phyloP scores from a whole-genome alignment of 768 basidiomycete species.

The Termitomyces sp. region DNA sequence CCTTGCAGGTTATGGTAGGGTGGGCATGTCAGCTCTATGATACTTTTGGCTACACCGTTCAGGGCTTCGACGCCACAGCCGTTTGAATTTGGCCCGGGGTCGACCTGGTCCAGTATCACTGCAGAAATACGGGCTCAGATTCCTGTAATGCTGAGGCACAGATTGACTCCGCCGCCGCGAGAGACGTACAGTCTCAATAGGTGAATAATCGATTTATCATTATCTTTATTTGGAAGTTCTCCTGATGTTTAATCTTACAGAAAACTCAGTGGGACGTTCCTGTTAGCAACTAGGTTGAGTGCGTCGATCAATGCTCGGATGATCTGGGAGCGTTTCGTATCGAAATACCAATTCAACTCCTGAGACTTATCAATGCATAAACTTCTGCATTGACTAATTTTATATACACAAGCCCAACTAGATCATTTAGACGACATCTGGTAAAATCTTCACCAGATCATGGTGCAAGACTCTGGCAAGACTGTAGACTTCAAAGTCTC shows the following conservation, averaged over 20 bases:
- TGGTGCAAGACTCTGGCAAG: background rate
- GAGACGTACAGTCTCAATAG: conserved; percentile 95
- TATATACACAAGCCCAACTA: background rate
- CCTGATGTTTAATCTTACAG: conserved; percentile 25
- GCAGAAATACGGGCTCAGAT: conserved; percentile 73
- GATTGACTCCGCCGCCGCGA: conserved; percentile 86
- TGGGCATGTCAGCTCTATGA: conserved; percentile 81
- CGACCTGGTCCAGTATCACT: conserved; percentile 67
- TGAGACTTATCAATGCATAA: background rate
- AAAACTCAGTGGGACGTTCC: conserved; percentile 78
- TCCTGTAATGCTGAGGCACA: conserved; percentile 83
- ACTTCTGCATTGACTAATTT: background rate
- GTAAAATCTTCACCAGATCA: background rate
- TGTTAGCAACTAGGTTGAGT: conserved; percentile 69
- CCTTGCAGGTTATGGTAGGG: conserved; percentile 72
- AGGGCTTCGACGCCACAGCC: conserved; percentile 54
- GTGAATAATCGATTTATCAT: conserved; percentile 28
- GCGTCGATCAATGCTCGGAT: conserved; percentile 67
- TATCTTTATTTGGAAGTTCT: background rate
- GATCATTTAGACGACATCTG: background rate
- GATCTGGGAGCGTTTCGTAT: conserved; percentile 71
- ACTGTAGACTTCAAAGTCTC: background rate
- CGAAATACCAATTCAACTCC: conserved; percentile 28
- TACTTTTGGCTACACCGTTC: conserved; percentile 85
- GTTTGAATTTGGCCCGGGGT: conserved; percentile 73